Conservation (phyloP, 2,329 filamentous ascomycete species). For the Stemphylium vesicarium region DNA sequence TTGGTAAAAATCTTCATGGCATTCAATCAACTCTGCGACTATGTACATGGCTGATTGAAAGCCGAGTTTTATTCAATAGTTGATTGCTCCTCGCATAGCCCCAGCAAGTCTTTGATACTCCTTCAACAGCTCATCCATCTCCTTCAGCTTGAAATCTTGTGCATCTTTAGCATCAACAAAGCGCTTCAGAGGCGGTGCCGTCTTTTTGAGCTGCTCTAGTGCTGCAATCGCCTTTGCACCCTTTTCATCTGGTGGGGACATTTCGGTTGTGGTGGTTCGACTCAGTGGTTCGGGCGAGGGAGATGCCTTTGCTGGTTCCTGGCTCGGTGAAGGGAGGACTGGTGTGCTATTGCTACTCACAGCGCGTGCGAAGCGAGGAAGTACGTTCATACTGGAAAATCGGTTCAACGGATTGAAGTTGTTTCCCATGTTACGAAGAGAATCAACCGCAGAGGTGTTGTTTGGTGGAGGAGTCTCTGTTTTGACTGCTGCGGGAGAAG, state of each 20-base stretch:
- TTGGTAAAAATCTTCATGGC: background rate
- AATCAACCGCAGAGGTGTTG: constrained; percentile 72
- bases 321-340: constrained; percentile 48
- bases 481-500: constrained; percentile 27
- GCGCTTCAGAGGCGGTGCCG: constrained; percentile 54
- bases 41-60: background rate
- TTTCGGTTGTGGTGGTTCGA: constrained; percentile 30
- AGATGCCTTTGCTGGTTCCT: constrained; percentile 37
- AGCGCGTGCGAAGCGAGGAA: constrained; percentile 75
- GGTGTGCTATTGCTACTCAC: constrained; percentile 52
- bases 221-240: constrained; percentile 52
- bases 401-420: constrained; percentile 83
- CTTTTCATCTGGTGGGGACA: constrained; percentile 35
- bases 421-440: constrained; percentile 80
- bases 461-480: constrained; percentile 33
- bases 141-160: constrained; percentile 54
- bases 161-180: constrained; percentile 56
- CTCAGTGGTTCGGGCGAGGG: constrained; percentile 27
- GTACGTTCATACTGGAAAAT: constrained; percentile 74
- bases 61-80: constrained; percentile 27
- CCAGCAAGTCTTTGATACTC: constrained; percentile 54
- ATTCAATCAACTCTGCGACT: background rate
- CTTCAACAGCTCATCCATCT: constrained; percentile 56
- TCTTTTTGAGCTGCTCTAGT: constrained; percentile 53
- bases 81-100: constrained; percentile 53